Conservation (phyloP, 805 yeast genomes). For the Ogataea nitratoaversa region DNA sequence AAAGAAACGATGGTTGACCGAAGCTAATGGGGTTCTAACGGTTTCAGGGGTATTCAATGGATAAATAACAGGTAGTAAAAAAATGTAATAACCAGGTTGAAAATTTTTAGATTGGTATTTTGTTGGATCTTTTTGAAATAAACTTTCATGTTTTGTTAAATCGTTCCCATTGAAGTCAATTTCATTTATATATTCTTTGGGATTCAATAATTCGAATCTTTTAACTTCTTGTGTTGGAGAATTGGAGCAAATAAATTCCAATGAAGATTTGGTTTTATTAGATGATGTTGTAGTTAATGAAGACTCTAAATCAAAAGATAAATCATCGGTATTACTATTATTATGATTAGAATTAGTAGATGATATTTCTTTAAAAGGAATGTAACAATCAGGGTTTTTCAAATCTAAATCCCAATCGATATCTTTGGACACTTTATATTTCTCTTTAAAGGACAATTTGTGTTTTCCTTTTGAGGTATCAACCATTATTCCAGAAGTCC, state of each 20-base stretch:
- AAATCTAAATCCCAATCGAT: conserved; percentile 41
- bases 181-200: conserved; percentile 23
- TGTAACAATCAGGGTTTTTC: conserved; percentile 33
- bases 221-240: conserved; percentile 25
- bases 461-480: conserved; percentile 39
- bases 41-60: conserved; percentile 65
- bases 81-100: conserved; percentile 68
- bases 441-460: conserved; percentile 39
- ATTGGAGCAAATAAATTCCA: conserved; percentile 17
- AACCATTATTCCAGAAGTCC: conserved; percentile 35
- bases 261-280: conserved; percentile 5
- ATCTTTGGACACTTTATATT: conserved; percentile 37
- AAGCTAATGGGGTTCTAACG: conserved; percentile 46
- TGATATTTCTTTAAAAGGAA: conserved; percentile 25
- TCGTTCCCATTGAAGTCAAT: conserved; percentile 17
- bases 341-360: conserved; percentile 3
- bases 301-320: conserved; percentile 13
- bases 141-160: conserved; percentile 9
- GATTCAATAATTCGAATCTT: conserved; percentile 19
- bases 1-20: conserved; percentile 39
- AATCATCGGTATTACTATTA: conserved; percentile 9
- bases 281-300: conserved; percentile 11
- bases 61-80: conserved; percentile 57
- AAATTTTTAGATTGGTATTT: conserved; percentile 18
- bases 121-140: conserved; percentile 12